phyloP scores from a whole-genome alignment of 1,284 basidiomycete genomes.

The Wolfiporia cocos region DNA sequence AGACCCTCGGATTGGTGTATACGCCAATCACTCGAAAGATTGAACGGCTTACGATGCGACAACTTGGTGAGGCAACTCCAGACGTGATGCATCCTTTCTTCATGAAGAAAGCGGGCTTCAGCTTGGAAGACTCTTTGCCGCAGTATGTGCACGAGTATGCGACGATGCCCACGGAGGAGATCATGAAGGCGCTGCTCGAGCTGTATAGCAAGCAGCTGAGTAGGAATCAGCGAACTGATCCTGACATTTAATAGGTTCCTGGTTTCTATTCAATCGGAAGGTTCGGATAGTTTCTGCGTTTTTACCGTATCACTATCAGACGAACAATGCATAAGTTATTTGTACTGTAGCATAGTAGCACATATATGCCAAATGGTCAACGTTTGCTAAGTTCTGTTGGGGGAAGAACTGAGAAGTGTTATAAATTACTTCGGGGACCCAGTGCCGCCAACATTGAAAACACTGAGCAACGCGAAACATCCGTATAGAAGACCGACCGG shows the following conservation, averaged over 20 bases:
- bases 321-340: too few species aligned
- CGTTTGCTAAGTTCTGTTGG: neutral
- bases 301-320: too few species aligned
- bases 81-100: conserved; percentile 86
- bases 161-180: conserved; percentile 75
- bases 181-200: conserved; percentile 77
- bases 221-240: conserved; percentile 8
- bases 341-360: too few species aligned
- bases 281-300: neutral
- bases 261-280: neutral
- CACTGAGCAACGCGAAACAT: conserved; percentile 86
- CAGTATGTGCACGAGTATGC: conserved; percentile 87
- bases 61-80: conserved; percentile 82
- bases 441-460: conserved; percentile 55
- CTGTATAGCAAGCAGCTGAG: conserved; percentile 75
- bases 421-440: conserved; percentile 18
- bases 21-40: conserved; percentile 50
- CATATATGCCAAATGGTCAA: too few species aligned
- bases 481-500: conserved; percentile 89
- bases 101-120: conserved; percentile 79
- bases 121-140: conserved; percentile 74
- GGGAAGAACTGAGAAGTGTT: neutral
- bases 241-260: neutral
- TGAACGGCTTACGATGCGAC: conserved; percentile 72
- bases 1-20: conserved; percentile 36